These are phyloP conservation scores for Trichoderma parareesei DNA, from an alignment of 495 filamentous ascomycete genomes.

Conservation along the genomic window DNA sequence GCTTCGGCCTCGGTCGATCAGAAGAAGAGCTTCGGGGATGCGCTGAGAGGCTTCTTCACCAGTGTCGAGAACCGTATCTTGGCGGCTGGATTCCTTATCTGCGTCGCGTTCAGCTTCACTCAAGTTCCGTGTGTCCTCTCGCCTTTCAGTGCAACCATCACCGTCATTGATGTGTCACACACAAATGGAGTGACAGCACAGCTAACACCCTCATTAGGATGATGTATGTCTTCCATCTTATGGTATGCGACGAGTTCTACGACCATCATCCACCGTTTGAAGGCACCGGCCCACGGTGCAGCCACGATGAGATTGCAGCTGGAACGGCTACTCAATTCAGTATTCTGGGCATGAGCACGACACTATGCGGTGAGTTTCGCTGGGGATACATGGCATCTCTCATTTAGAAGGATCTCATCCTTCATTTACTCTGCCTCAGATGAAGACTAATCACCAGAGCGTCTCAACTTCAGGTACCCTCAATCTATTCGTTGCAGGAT, in stretches of 20 bases:
- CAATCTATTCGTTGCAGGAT: slow-evolving; percentile 51
- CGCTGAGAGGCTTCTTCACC: neutral
- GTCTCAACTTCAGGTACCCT: slow-evolving; percentile 34
- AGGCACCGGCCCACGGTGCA: slow-evolving; percentile 35
- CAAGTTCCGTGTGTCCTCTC: slow-evolving; percentile 44
- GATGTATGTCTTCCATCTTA: slow-evolving; percentile 49
- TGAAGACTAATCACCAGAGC: too few species aligned
- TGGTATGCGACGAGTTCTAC: slow-evolving; percentile 53
- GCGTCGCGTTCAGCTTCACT: slow-evolving; percentile 48
- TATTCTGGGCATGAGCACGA: slow-evolving; percentile 42
- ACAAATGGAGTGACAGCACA: neutral
- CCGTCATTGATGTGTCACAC: too few species aligned
- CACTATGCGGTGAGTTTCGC: slow-evolving; percentile 27
- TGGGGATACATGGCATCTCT: neutral
- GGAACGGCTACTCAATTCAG: slow-evolving; percentile 45
- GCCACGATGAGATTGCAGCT: slow-evolving; percentile 42
- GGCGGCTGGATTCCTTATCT: slow-evolving; percentile 45
- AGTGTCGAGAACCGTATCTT: slow-evolving; percentile 37
- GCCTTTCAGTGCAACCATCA: neutral
- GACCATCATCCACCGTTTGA: slow-evolving; percentile 28
- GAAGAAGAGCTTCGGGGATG: slow-evolving; percentile 10
- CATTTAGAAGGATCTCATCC: too few species aligned
- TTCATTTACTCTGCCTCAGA: too few species aligned
- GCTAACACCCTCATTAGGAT: slow-evolving; percentile 25
- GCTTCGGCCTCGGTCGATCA: slow-evolving; percentile 11